Evolutionary conservation across 805 yeast species (phyloP), one percentile per base, ranked within the genome.

Genomic region (Candida bentonensis): DNA sequence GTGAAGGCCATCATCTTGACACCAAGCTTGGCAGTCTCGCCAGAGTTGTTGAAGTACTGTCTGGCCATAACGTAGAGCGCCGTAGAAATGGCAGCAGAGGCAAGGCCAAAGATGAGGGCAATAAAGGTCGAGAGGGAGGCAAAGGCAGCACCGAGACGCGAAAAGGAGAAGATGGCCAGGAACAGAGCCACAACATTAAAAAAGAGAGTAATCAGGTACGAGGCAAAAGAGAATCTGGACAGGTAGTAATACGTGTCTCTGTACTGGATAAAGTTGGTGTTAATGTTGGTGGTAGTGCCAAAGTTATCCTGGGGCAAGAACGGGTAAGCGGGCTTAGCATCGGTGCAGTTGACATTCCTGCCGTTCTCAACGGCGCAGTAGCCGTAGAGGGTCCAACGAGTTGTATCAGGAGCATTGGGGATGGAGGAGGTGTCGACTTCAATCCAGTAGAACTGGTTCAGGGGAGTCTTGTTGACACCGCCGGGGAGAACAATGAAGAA

Each of bases 361-460:
- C 74, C 73, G 49, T 72, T 69, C 15, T 54, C 56, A 30, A 69
- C 75, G 52, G 72, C 68, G 54, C 79, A 73, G 42, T 70, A 68
- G 49, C 80, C 78, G 73, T 89, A 88, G 62, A 75, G 74, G 9
- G 88, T 82, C 96, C 96, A 88, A 54, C 88, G 76, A 2, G 85
- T 67, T 15, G 62, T 57, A 64, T 46, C 63, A 60, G 51, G 69
- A 15, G 64, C 62, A 39, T 63, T 58, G 17, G 62, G 55, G 46
- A 79, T 73, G 34, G 59, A 63, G 3, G 73, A 57, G 42, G 95
- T 86, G 54, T 78, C 79, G 22, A 86, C 94, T 56, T 76, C 68
- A 36, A 88, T 57, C 88, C 92, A 86, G 65, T 81, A 87, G 62
- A 85, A 82, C 47, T 69, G 63, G 55, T 74, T 72, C 54, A 85